Conservation (phyloP, 495 filamentous ascomycete genomes). For the Hyaloscypha variabilis region DNA sequence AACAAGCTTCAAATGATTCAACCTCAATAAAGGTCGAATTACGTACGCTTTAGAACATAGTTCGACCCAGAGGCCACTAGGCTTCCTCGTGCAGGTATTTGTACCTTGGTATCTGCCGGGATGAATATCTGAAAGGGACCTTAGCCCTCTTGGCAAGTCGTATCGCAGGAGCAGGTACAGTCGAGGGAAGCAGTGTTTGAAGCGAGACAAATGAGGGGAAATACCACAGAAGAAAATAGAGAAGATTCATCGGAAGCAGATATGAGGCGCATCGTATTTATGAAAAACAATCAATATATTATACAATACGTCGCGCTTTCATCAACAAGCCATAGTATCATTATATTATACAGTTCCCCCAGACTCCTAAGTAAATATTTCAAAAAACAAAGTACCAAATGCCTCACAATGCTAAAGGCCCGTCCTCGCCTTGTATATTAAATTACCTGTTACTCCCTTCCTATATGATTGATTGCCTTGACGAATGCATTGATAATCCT, state of each 20-base stretch:
- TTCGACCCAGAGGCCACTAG: neutral
- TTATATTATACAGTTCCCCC: conserved; percentile 10
- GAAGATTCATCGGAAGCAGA: conserved; percentile 7
- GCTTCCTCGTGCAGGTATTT: conserved; percentile 12
- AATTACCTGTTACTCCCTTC: conserved; percentile 8
- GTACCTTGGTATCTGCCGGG: conserved; percentile 23
- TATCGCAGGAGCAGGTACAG: conserved; percentile 16
- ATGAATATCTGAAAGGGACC: conserved; percentile 20
- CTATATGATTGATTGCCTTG: conserved; percentile 7
- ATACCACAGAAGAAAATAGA: conserved; percentile 16
- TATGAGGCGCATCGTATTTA: conserved; percentile 2
- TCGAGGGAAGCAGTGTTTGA: conserved; percentile 21
- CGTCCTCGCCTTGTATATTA: conserved; percentile 9
- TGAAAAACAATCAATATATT: conserved; percentile 22
- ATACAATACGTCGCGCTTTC: conserved; percentile 29
- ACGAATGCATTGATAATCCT: conserved; percentile 8
- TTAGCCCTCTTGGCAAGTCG: conserved; percentile 19
- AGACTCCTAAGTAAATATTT: conserved; percentile 12
- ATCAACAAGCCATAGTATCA: conserved; percentile 25
- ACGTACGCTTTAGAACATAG: neutral
- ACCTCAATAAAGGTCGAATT: too few relatives aligned
- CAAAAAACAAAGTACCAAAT: conserved; percentile 11
- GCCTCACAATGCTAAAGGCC: conserved; percentile 16
- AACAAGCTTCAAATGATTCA: too few relatives aligned
- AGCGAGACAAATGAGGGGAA: conserved; percentile 13